phyloP scores from a whole-genome alignment of 805 yeast species.

The Myxozyma kluyveri region DNA sequence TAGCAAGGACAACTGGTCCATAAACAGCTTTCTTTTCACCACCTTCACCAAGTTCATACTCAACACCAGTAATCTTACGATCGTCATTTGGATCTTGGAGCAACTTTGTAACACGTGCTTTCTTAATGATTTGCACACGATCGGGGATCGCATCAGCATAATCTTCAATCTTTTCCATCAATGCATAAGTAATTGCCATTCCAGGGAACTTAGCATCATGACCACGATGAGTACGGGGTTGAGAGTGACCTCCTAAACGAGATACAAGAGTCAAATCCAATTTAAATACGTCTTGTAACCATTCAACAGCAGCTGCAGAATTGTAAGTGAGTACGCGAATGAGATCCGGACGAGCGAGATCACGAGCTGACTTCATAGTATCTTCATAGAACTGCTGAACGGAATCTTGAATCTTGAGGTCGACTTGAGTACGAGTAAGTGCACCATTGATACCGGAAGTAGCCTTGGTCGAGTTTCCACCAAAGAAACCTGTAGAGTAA shows the following conservation, averaged over 20 bases:
- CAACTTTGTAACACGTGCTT: slow-evolving; percentile 47
- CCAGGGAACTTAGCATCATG: slow-evolving; percentile 64
- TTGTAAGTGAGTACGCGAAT: slow-evolving; percentile 59
- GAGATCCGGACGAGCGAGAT: slow-evolving; percentile 55
- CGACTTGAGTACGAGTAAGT: slow-evolving; percentile 58
- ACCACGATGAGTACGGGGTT: slow-evolving; percentile 79
- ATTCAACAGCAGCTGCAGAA: slow-evolving; percentile 64
- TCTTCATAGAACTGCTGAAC: slow-evolving; percentile 61
- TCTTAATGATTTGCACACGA: slow-evolving; percentile 43
- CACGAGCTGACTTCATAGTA: slow-evolving; percentile 64
- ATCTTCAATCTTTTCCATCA: slow-evolving; percentile 51
- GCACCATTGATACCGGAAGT: slow-evolving; percentile 75
- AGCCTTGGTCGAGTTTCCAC: slow-evolving; percentile 67
- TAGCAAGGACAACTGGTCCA: slow-evolving; percentile 62
- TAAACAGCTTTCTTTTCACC: slow-evolving; percentile 35
- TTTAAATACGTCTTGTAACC: slow-evolving; percentile 65
- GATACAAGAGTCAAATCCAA: slow-evolving; percentile 65
- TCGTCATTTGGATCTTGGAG: slow-evolving; percentile 39
- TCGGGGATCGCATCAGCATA: slow-evolving; percentile 46
- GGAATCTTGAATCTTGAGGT: slow-evolving; percentile 51
- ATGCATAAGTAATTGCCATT: slow-evolving; percentile 58
- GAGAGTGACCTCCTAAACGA: slow-evolving; percentile 81
- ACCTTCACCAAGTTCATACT: slow-evolving; percentile 38
- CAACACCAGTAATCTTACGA: slow-evolving; percentile 44
- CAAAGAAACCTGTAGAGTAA: slow-evolving; percentile 44